phyloP scores from a whole-genome alignment of 2,329 filamentous ascomycete species.

The Byssothecium circinans region DNA sequence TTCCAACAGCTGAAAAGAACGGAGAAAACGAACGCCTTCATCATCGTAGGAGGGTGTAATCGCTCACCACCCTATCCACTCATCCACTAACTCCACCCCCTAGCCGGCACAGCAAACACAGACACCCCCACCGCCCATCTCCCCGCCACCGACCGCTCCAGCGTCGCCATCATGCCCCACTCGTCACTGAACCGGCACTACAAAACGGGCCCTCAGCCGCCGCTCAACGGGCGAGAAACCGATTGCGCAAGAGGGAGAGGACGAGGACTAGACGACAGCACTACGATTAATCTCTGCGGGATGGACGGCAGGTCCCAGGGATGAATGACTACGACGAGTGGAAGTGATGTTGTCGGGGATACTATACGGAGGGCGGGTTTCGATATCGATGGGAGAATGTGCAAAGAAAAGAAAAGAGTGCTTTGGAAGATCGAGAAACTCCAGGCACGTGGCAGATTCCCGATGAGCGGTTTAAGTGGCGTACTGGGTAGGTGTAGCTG shows the following conservation, averaged over 20 bases:
- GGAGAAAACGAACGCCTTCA: constrained; percentile 22
- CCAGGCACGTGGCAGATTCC: constrained; percentile 1
- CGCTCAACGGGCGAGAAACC: constrained; percentile 9
- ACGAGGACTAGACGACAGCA: constrained; percentile 8
- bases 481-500: too few relatives aligned
- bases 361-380: constrained; percentile 25
- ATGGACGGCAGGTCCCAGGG: constrained; percentile 17
- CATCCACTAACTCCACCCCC: too few relatives aligned
- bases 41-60: constrained; percentile 29
- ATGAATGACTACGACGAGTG: constrained; percentile 12
- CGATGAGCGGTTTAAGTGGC: too few relatives aligned
- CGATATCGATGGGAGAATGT: constrained; percentile 32
- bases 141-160: constrained; percentile 7
- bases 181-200: constrained; percentile 30
- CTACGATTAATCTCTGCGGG: constrained; percentile 20
- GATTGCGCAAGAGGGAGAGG: constrained; percentile 32
- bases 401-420: constrained; percentile 13
- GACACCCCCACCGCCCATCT: constrained; percentile 10
- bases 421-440: constrained; percentile 22
- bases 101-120: too few relatives aligned
- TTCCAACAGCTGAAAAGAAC: too few relatives aligned
- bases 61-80: not conserved
- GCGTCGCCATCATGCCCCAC: constrained; percentile 28
- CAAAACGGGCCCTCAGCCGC: constrained; percentile 22
- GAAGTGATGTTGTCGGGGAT: too few relatives aligned